These are phyloP conservation scores for Mycena pura DNA, from an alignment of 768 basidiomycete genomes.

Conservation along the genomic window DNA sequence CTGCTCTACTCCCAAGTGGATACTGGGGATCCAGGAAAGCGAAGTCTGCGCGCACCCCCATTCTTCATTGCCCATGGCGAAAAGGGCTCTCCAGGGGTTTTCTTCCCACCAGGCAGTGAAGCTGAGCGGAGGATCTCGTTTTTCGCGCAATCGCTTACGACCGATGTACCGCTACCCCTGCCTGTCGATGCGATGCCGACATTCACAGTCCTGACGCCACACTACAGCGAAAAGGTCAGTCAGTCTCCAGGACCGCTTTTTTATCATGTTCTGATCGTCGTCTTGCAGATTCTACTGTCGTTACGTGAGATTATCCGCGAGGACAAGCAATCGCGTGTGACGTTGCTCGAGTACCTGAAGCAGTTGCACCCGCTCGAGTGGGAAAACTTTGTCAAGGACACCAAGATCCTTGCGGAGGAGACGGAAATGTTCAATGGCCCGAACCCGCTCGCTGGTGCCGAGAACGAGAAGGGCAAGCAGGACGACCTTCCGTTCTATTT, in stretches of 20 bases:
- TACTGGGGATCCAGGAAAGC: conserved; percentile 75
- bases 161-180: conserved; percentile 89
- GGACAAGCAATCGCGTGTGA: conserved; percentile 96
- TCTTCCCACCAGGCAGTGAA: conserved; percentile 94
- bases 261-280: conserved; percentile 13
- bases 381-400: conserved; percentile 99
- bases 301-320: conserved; percentile 98
- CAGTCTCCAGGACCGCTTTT: neutral
- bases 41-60: conserved; percentile 91
- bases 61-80: conserved; percentile 98
- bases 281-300: conserved; percentile 82
- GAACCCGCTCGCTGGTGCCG: conserved; percentile 67
- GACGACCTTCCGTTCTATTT: conserved; percentile 98
- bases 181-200: conserved; percentile 99
- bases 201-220: conserved; percentile 97
- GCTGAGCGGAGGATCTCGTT: conserved; percentile 98
- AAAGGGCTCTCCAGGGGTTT: conserved; percentile 78
- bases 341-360: conserved; percentile 96
- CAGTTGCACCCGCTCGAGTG: conserved; percentile 98
- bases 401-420: conserved; percentile 98
- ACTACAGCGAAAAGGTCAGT: conserved; percentile 94
- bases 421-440: conserved; percentile 84
- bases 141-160: conserved; percentile 97
- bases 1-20: conserved; percentile 97
- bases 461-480: conserved; percentile 82